phyloP scores from a whole-genome alignment of 345 rosid genomes.

The Camelina hispida region DNA sequence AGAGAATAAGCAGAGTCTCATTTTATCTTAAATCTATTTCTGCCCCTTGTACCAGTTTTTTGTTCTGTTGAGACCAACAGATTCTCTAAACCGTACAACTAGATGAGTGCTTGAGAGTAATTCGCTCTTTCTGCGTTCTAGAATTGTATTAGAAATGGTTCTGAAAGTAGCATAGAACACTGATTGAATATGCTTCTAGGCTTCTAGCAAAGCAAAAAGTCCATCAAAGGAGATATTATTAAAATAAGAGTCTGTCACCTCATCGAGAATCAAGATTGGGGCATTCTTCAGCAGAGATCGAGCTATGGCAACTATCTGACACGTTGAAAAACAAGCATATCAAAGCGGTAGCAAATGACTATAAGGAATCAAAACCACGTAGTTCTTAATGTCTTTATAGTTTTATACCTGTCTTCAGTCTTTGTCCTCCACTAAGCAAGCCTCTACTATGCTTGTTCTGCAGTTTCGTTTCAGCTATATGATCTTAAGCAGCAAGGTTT shows the following conservation, averaged over 20 bases:
- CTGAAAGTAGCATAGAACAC: slow-evolving; percentile 1
- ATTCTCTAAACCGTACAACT: neutral
- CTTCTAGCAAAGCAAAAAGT: no score
- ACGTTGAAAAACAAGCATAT: slow-evolving; percentile 24
- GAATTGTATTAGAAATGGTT: slow-evolving; percentile 1
- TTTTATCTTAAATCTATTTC: slow-evolving; percentile 6
- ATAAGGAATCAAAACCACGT: neutral
- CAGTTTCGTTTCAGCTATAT: slow-evolving; percentile 93
- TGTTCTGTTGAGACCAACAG: neutral
- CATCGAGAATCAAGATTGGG: slow-evolving; percentile 82
- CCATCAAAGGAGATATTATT: slow-evolving; percentile 17
- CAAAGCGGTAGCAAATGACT: neutral
- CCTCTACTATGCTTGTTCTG: slow-evolving; percentile 53
- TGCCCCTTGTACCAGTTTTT: neutral
- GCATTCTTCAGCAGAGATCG: slow-evolving; percentile 89
- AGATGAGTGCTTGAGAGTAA: neutral
- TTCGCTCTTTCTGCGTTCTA: neutral
- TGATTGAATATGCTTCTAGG: neutral
- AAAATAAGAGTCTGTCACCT: slow-evolving; percentile 52
- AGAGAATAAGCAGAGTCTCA: neutral
- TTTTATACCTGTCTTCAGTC: slow-evolving; percentile 96
- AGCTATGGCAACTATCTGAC: slow-evolving; percentile 92
- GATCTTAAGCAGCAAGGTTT: slow-evolving; percentile 93
- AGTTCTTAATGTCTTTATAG: slow-evolving; percentile 9
- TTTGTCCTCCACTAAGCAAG: slow-evolving; percentile 92